These are phyloP conservation scores for Cyberlindnera mississippiensis DNA, from an alignment of 805 yeast genomes.

Conservation along the genomic window DNA sequence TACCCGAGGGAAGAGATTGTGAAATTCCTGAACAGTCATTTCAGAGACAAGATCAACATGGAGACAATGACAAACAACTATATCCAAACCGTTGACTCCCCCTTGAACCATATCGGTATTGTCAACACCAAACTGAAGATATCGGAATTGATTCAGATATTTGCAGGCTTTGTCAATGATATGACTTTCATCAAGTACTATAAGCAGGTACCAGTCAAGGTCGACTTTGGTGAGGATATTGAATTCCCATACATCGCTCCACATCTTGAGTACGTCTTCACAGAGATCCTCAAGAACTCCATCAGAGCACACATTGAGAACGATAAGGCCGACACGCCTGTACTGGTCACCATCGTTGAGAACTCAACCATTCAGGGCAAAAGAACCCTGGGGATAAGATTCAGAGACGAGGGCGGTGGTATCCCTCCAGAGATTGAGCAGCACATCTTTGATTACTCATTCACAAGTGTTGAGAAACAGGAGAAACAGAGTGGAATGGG, in stretches of 20 bases:
- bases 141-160: conserved; percentile 55
- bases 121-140: conserved; percentile 67
- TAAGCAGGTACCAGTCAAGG: conserved; percentile 54
- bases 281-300: conserved; percentile 84
- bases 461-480: conserved; percentile 64
- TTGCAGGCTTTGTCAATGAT: conserved; percentile 75
- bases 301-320: conserved; percentile 85
- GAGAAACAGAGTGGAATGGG: conserved; percentile 48
- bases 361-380: conserved; percentile 23
- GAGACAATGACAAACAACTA: conserved; percentile 85
- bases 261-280: conserved; percentile 82
- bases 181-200: conserved; percentile 83
- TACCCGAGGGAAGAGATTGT: conserved; percentile 48
- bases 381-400: conserved; percentile 54
- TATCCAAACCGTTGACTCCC: conserved; percentile 51
- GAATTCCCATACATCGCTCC: conserved; percentile 80
- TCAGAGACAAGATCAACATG: conserved; percentile 82
- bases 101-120: conserved; percentile 53
- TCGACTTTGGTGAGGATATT: conserved; percentile 55
- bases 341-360: conserved; percentile 44
- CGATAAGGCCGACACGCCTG: conserved; percentile 34
- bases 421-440: conserved; percentile 62
- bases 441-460: conserved; percentile 81
- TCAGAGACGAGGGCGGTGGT: conserved; percentile 89
- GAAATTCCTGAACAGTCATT: conserved; percentile 66